These are phyloP conservation scores for Yarrowia deformans DNA, from an alignment of 805 yeast species.

Conservation along the genomic window DNA sequence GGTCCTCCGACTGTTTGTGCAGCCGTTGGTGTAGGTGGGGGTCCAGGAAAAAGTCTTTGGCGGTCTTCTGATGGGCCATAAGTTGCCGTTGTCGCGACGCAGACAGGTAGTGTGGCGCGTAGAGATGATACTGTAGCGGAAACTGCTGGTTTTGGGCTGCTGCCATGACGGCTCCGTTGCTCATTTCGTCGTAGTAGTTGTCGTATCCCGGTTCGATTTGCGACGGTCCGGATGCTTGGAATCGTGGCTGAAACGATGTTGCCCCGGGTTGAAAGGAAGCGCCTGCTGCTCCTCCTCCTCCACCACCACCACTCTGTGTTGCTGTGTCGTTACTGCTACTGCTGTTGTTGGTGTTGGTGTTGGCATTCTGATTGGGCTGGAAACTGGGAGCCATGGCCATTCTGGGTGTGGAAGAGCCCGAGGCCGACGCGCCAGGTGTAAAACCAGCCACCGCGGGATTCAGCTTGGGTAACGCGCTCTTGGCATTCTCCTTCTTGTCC, in stretches of 20 bases:
- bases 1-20: constrained; percentile 14
- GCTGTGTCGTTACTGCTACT: neutral
- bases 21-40: constrained; percentile 28
- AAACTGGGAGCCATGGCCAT: constrained; percentile 18
- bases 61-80: constrained; percentile 73
- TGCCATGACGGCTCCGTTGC: constrained; percentile 28
- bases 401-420: neutral
- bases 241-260: constrained; percentile 11
- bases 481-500: constrained; percentile 28
- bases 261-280: constrained; percentile 5
- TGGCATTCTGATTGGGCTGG: neutral
- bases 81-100: constrained; percentile 60
- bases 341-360: neutral
- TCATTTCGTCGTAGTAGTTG: constrained; percentile 34
- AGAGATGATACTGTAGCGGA: constrained; percentile 35
- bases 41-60: constrained; percentile 68
- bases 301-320: neutral
- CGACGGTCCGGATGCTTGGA: neutral
- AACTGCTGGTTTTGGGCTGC: constrained; percentile 37
- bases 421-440: constrained; percentile 12
- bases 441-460: constrained; percentile 22
- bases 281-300: no score
- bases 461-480: constrained; percentile 12
- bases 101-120: constrained; percentile 38
- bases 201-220: constrained; percentile 18